Base-by-base conservation (phyloP, 2,329 filamentous ascomycete genomes). In the Diaporthe citrichinensis region DNA sequence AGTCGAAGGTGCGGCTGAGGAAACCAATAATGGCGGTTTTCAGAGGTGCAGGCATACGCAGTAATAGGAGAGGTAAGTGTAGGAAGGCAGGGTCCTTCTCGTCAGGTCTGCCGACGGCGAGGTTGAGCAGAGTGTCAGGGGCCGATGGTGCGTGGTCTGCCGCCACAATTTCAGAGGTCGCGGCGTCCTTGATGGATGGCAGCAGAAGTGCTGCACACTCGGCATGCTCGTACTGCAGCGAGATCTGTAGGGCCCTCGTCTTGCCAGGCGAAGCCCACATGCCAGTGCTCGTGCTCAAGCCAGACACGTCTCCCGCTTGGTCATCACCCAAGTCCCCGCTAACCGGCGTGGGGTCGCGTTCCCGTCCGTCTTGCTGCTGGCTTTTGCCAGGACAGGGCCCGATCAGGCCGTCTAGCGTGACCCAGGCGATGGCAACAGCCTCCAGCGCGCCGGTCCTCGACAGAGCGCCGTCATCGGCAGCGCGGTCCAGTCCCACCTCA, bases 11-110 rank as follows among this genome's bases (percentile, higher is more conserved):
- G 57, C 81, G 85, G 4, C 86, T 84, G 15, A 92, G 81, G 80
- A 91, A 92, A 31, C 87, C 85, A n/a, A 84, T 76, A 0, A 92
- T 78, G 28, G 88, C 82, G 2, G 82, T 75, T 78, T 89, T 90
- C 0, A 92, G 82, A 2, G 88, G 82, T 5, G 86, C 82, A 0
- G 90, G 90, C 88, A 91, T 91, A 34, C 89, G 86, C 41, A 91
- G 81, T 1, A 92, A 82, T 3, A 92, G 83, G 0, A 92, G 82
- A 0, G 90, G 90, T 0, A 91, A 83, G 41, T 85, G 80, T 4
- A 89, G 46, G 72, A 91, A 91, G 1, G 80, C 58, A 10, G 31
- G 79, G 4, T 59, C 68, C 2, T 78, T 59, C 57, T 44, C 65
- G 62, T 58, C 53, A 14, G 74, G 34, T 65, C 57, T 34, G 28